Percentiles rank a stretch among this genome's conserved stretches.
Conservation (phyloP, 306 rosid species). For the Lathyrus aphaca region DNA sequence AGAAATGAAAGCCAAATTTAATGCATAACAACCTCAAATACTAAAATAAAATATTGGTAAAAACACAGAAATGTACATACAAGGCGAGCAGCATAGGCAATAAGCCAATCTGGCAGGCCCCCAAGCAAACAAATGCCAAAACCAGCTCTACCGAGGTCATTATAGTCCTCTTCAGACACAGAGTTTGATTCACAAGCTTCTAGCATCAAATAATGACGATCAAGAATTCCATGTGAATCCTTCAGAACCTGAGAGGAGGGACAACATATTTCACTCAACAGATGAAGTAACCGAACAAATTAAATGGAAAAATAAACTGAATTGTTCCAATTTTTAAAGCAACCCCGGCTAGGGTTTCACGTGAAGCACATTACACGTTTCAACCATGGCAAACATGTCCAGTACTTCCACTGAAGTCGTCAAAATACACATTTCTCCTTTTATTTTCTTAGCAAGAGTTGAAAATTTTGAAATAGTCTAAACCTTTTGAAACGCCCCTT, state of each 20-base stretch:
- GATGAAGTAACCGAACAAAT: conserved; percentile 13
- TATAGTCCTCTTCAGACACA: conserved; percentile 87
- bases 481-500: conserved; percentile 94
- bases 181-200: conserved; percentile 89
- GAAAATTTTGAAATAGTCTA: conserved; percentile 4
- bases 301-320: conserved; percentile 10
- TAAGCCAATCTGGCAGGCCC: conserved; percentile 96
- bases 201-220: conserved; percentile 81
- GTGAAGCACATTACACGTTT: conserved; percentile 11
- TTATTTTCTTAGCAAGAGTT: conserved; percentile 5
- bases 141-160: conserved; percentile 94
- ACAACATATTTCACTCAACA: conserved; percentile 39
- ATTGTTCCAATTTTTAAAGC: conserved; percentile 25
- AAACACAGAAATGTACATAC: conserved; percentile 53
- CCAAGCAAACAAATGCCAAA: conserved; percentile 96
- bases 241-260: conserved; percentile 68
- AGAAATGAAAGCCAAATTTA: conserved; percentile 37
- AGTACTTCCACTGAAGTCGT: conserved; percentile 23
- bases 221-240: conserved; percentile 89
- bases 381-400: conserved; percentile 13
- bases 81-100: conserved; percentile 96
- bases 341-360: conserved; percentile 20
- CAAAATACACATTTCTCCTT: not conserved
- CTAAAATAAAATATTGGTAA: conserved; percentile 12
- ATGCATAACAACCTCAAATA: conserved; percentile 20